Base-by-base conservation (phyloP, 345 rosid species). In the Rhizophora mangle region DNA sequence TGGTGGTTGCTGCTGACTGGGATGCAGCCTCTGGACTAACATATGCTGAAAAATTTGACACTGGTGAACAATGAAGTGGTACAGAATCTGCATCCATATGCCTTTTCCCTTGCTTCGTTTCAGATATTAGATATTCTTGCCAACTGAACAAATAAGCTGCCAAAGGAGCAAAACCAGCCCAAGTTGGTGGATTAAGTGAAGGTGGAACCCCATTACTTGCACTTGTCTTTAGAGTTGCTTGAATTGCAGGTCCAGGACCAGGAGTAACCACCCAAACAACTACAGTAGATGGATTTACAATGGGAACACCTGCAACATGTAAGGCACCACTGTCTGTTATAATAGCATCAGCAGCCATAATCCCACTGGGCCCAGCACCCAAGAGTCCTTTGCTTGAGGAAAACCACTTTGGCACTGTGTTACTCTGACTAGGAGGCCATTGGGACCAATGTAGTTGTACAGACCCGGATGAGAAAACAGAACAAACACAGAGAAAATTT, bases 191-290 rank as follows among this genome's bases (percentile, higher is more conserved):
- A 81, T 79, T 89, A 69, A 92, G 75, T 9, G 99, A 88, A 75
- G 97, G 94, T 26, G 94, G 96, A 71, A 92, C 86, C 65, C 88
- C 94, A 65, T 78, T 82, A 79, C 85, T 80, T 31, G 85, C 71
- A 66, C 80, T 84, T 60, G 82, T 79, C 83, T 84, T 86, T 63
- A 96, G 91, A 65, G 80, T 83, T 51, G 86, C 90, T 69, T 92
- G 98, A 75, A 92, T 89, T 75, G 91, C 96, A 86, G 82, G 87
- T 72, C 96, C 99, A 64, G 90, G 90, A 62, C 97, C 99, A 71
- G 99, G 98, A 71, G 96, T 90, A 64, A 95, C 99, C 81, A 90
- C 99, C 99, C 99, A 95, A 71, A 95, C 98, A 80, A 95, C 99
- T 76, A 95, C 85, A 77, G 99, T 95, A 66, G 99, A 92, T 21